These are phyloP conservation scores for Septoria petroselini DNA, from an alignment of 2,329 filamentous ascomycete species.

Conservation along the genomic window DNA sequence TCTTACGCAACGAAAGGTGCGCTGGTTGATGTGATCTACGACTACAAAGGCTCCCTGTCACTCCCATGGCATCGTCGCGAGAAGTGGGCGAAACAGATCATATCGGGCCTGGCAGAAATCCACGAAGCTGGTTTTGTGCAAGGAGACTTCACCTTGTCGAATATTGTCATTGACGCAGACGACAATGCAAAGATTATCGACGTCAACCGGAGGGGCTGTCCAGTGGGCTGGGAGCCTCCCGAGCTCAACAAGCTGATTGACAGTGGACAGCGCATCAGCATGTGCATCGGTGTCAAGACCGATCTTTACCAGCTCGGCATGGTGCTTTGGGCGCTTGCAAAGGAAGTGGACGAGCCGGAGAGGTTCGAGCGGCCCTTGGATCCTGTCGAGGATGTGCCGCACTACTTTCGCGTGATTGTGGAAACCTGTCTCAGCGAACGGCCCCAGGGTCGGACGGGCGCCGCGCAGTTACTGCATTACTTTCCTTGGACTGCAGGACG, in stretches of 20 bases:
- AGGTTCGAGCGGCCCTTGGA: conserved; percentile 67
- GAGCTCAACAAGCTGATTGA: conserved; percentile 83
- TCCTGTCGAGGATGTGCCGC: conserved; percentile 60
- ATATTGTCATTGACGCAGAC: conserved; percentile 84
- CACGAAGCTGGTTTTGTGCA: conserved; percentile 96
- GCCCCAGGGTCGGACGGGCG: conserved; percentile 70
- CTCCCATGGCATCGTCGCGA: conserved; percentile 70
- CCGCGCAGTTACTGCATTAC: conserved; percentile 64
- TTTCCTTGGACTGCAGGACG: conserved; percentile 54
- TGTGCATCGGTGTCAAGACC: conserved; percentile 98
- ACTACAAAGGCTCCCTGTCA: conserved; percentile 56
- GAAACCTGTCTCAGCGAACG: conserved; percentile 71
- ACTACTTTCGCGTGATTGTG: conserved; percentile 75
- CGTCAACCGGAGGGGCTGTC: conserved; percentile 95
- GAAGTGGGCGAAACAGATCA: conserved; percentile 87
- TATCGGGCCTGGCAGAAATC: conserved; percentile 83
- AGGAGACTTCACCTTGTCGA: conserved; percentile 94
- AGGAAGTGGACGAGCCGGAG: conserved; percentile 87
- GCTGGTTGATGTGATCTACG: conserved; percentile 86
- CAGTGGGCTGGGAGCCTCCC: conserved; percentile 95
- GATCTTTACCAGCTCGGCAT: conserved; percentile 95
- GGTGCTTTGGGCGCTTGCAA: conserved; percentile 90
- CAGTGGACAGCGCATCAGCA: conserved; percentile 83
- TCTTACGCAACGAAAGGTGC: conserved; percentile 82
- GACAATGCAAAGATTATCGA: conserved; percentile 96